phyloP scores from a whole-genome alignment of 345 rosid species.

The Camelina hispida region DNA sequence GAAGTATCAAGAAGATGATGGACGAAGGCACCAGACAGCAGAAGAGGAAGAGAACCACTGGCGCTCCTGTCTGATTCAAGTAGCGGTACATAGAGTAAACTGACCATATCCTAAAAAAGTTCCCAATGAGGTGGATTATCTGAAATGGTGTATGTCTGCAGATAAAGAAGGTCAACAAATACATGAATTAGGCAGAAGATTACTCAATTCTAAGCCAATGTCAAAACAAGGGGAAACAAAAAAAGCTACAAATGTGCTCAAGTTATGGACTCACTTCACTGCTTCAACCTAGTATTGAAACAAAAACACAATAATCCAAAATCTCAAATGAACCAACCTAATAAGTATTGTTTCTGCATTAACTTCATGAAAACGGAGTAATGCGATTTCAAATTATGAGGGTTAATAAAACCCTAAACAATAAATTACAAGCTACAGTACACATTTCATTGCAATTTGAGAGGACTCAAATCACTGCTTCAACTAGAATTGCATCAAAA shows the following conservation, averaged over 20 bases:
- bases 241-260: neutral
- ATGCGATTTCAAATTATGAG: too few species aligned
- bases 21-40: conserved; percentile 85
- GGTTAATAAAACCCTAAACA: too few species aligned
- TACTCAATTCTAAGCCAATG: neutral
- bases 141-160: conserved; percentile 85
- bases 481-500: neutral
- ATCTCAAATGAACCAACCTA: neutral
- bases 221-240: neutral
- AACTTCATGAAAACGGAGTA: neutral
- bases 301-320: too few species aligned
- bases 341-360: neutral
- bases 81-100: conserved; percentile 85
- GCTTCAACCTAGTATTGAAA: neutral
- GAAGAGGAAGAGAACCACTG: conserved; percentile 88
- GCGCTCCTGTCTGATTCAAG: conserved; percentile 79
- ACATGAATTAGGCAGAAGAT: neutral
- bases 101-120: conserved; percentile 94
- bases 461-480: neutral
- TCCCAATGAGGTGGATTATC: conserved; percentile 76
- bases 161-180: neutral
- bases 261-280: neutral
- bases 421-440: too few species aligned
- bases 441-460: neutral
- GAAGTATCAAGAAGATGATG: conserved; percentile 66